Evolutionary conservation across 139 green algal species (phyloP), one percentile per base, ranked within the genome.

Genomic region (Tetraselmis striata): DNA sequence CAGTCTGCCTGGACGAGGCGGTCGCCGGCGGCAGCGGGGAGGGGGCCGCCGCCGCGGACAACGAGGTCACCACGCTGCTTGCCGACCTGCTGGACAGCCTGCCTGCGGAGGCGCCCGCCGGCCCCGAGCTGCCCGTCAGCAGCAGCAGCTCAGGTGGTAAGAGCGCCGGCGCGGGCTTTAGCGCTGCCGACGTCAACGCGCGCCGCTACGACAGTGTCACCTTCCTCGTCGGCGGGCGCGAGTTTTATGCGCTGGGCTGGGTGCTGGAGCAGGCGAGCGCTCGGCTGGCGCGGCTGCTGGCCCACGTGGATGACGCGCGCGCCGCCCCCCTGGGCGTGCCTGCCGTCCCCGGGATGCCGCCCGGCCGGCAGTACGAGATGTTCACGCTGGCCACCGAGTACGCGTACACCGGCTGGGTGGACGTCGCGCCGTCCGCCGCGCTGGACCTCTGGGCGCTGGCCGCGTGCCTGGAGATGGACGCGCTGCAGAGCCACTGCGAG

Each of bases 381-480:
- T 86, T 86, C 32, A 23, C 1, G 30, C 2, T 30, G 1, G 59
- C 77, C 22, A n/a, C 84, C 28, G 78, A 86, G 0, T 83, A 27
- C 27, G 78, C 32, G 59, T 81, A 86, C 32, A 83, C 78, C 5
- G 78, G 83, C 2, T 24, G 59, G 1, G 27, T 83, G 27, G 2
- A 80, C 59, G 32, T 80, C 1, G 29, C 77, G n/a, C 80, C 78
- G 5, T 59, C 32, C 23, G 58, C 28, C 27, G 77, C 77, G 26
- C 28, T 79, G 25, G 59, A 83, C 24, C 77, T 81, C 2, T 86
- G 83, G 83, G 26, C 75, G 32, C 67, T 86, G 22, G 83, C 83
- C 11, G 83, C 83, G 59, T 86, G 45, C 67, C 67, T 86, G 5
- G 30, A 83, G 23, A 83, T 83, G 18, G 78, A 85, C 79, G 75